phyloP scores from a whole-genome alignment of 2,329 filamentous ascomycete species.

The Calonectria hongkongensis region DNA sequence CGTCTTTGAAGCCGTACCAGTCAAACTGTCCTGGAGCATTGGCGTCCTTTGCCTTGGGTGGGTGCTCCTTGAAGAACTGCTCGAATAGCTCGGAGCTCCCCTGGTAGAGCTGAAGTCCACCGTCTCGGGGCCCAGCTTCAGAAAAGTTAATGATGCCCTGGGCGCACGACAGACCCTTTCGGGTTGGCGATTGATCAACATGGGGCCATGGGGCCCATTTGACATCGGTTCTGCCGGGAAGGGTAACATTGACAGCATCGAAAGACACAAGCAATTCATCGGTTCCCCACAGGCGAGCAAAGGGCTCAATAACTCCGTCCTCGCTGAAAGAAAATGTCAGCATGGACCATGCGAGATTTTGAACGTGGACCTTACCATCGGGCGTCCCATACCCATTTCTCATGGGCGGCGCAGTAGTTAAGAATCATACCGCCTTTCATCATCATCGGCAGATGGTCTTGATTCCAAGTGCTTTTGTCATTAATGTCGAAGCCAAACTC shows the following conservation, averaged over 20 bases:
- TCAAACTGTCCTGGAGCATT: slow-evolving; percentile 12
- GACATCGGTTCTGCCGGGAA: neutral
- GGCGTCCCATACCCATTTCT: slow-evolving; percentile 16
- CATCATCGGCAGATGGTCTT: slow-evolving; percentile 10
- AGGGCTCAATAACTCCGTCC: slow-evolving; percentile 6
- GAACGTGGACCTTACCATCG: neutral
- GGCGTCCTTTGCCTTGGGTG: neutral
- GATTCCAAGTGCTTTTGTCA: slow-evolving; percentile 6
- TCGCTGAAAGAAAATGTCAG: neutral
- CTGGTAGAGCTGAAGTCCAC: slow-evolving; percentile 9
- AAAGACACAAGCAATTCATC: slow-evolving; percentile 10
- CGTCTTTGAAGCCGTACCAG: slow-evolving; percentile 11
- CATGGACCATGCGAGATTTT: neutral
- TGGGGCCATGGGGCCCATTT: slow-evolving; percentile 7
- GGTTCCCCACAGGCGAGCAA: neutral
- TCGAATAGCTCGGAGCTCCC: slow-evolving; percentile 9
- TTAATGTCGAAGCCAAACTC: slow-evolving; percentile 15
- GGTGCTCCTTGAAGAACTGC: slow-evolving; percentile 11
- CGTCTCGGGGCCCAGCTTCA: neutral
- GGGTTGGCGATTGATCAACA: slow-evolving; percentile 4
- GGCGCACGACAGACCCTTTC: neutral
- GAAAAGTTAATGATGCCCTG: slow-evolving; percentile 19
- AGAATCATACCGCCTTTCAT: slow-evolving; percentile 16
- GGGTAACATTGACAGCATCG: slow-evolving; percentile 14
- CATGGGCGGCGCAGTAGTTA: slow-evolving; percentile 2